Evolutionary conservation across 106 monocot genomes (phyloP), one percentile per base, ranked within the genome.

Genomic region (Triglochin maritima): DNA sequence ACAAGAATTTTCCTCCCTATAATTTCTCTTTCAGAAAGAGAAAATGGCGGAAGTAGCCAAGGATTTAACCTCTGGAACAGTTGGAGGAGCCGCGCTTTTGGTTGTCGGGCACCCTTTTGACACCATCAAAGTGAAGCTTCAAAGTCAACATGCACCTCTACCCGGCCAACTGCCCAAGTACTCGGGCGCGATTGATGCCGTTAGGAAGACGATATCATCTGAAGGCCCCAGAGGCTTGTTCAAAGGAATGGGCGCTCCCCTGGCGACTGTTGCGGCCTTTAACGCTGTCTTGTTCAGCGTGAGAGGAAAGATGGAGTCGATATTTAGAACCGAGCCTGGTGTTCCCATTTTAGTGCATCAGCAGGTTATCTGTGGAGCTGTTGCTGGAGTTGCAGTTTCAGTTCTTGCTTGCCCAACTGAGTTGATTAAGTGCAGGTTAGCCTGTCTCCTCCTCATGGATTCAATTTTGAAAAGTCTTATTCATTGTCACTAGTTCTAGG

Each of bases 211-310:
- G 46, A 62, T 94, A 44, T 79, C 86, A 47, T 68, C 81, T 1
- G 94, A 94, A 75, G 94, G 94, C 17, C 79, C 89, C 3, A 60
- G 84, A 44, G 94, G 94, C 9, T 75, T 94, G 49, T 94, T 87
- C 78, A 94, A 94, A 87, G 94, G 94, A 8, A 89, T 94, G 94
- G 94, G 94, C 52, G 89, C 87, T 42, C 94, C 94, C 0, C 89
- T 94, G 62, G 86, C 89, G 63, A 94, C 94, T 2, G 94, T 94
- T 43, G 94, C 94, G 17, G 94, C 94, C 7, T 87, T 94, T 67
- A 94, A 94, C 59, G 94, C 94, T n/a, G 76, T 94, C 44, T 79
- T 94, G 12, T 94, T 94, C 69, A 83, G 84, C 45, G 94, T 86
- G 8, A 84, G 94, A 50, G 94, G 94, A 4, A 89, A 89, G 73